Conservation (phyloP, 257 asterid genomes). For the Ajuga chamaepitys region DNA sequence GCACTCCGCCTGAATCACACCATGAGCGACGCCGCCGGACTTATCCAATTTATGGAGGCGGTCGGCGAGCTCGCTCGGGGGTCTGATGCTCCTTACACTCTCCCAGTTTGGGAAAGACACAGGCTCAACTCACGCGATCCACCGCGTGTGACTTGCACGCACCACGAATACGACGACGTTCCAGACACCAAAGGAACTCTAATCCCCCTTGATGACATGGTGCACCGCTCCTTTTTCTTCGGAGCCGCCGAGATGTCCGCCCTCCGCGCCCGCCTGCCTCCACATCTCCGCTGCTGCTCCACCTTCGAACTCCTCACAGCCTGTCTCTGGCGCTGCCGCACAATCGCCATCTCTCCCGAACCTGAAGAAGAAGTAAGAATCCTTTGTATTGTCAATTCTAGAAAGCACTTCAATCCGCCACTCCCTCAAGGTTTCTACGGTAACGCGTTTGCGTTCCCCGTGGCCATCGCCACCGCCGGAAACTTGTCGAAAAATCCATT, state of each 20-base stretch:
- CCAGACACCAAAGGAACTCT: constrained; percentile 39
- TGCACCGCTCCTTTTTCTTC: constrained; percentile 60
- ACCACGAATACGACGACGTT: constrained; percentile 45
- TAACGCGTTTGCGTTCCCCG: constrained; percentile 40
- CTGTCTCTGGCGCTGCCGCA: constrained; percentile 59
- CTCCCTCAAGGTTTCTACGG: constrained; percentile 52
- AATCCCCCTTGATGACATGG: constrained; percentile 46
- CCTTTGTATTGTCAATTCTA: constrained; percentile 33
- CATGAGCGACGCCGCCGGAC: constrained; percentile 55
- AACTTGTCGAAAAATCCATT: constrained; percentile 26
- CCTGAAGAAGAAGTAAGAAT: constrained; percentile 40
- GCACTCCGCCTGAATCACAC: constrained; percentile 64
- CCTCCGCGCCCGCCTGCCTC: constrained; percentile 39
- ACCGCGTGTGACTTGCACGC: constrained; percentile 34
- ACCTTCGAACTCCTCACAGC: constrained; percentile 48
- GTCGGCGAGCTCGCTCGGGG: constrained; percentile 64
- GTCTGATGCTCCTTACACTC: constrained; percentile 31
- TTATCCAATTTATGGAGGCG: constrained; percentile 52
- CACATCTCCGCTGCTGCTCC: constrained; percentile 32
- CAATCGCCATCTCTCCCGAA: constrained; percentile 37
- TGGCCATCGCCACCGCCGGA: constrained; percentile 29
- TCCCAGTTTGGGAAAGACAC: constrained; percentile 60
- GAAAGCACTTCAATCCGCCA: constrained; percentile 34
- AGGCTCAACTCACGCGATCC: constrained; percentile 46
- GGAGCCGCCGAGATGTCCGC: constrained; percentile 44